Conservation (phyloP, 192 early-diverging fungal species). For the Lunasporangiospora selenospora region DNA sequence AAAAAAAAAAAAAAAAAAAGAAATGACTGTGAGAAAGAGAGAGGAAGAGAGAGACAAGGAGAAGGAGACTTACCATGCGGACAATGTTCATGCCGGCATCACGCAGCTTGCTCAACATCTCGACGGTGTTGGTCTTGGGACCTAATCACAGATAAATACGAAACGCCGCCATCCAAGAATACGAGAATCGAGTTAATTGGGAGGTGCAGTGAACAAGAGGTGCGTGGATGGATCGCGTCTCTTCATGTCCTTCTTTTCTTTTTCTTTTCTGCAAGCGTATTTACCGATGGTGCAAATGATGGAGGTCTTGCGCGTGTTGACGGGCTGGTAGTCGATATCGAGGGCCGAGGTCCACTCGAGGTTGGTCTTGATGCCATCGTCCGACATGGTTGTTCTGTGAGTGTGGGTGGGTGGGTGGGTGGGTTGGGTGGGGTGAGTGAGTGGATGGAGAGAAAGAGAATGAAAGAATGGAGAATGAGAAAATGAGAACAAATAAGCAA, state of each 20-base stretch:
- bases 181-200: not conserved
- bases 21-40: not conserved
- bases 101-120: conserved; percentile 72
- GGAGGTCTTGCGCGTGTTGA: conserved; percentile 76
- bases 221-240: not conserved
- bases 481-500: no score
- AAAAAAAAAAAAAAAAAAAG: not conserved
- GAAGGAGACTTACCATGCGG: conserved; percentile 57
- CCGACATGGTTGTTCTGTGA: conserved; percentile 3
- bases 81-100: conserved; percentile 86
- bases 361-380: conserved; percentile 58
- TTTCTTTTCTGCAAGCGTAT: not conserved
- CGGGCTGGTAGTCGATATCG: conserved; percentile 64
- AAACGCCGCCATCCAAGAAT: not conserved
- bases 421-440: not conserved
- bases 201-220: not conserved
- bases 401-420: not conserved
- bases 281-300: conserved; percentile 85
- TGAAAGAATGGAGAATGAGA: not conserved
- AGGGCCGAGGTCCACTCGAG: conserved; percentile 80
- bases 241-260: not conserved
- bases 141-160: conserved; percentile 44
- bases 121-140: conserved; percentile 78
- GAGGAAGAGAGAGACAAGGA: not conserved
- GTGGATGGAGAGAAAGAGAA: not conserved